These are phyloP conservation scores for Cochlearia excelsa DNA, from an alignment of 345 rosid species.

Conservation along the genomic window DNA sequence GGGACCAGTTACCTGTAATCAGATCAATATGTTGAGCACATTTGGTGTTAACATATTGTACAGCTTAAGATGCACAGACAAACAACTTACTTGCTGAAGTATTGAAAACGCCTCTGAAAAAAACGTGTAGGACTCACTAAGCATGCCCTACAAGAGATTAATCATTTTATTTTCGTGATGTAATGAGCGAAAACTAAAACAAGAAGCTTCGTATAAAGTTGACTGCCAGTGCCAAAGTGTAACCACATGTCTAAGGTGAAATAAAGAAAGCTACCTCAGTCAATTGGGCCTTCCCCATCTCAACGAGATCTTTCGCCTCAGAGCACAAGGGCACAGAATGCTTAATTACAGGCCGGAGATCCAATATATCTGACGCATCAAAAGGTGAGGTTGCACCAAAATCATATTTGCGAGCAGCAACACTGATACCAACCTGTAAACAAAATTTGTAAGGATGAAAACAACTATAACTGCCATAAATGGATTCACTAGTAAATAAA, in stretches of 20 bases:
- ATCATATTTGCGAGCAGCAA: constrained; percentile 85
- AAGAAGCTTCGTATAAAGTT: not conserved
- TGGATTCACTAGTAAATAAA: not conserved
- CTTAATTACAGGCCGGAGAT: constrained; percentile 89
- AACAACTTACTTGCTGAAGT: constrained; percentile 78
- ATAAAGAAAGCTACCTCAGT: constrained; percentile 62
- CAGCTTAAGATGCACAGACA: constrained; percentile 2
- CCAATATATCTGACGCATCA: constrained; percentile 71
- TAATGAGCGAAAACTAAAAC: constrained; percentile 7
- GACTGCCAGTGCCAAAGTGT: not conserved
- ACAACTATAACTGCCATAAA: not conserved
- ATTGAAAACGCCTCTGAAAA: constrained; percentile 95
- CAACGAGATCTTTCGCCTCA: constrained; percentile 93
- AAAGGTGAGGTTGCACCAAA: constrained; percentile 62
- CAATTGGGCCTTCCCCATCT: constrained; percentile 86
- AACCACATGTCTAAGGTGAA: constrained; percentile 7
- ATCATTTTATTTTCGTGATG: not conserved
- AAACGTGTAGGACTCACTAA: constrained; percentile 86
- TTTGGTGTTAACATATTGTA: constrained; percentile 1
- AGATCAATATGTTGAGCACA: constrained; percentile 22
- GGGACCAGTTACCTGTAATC: constrained; percentile 94
- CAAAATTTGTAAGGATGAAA: not conserved
- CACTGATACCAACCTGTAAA: constrained; percentile 69
- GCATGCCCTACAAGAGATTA: constrained; percentile 69
- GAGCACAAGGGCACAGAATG: constrained; percentile 90